These are phyloP conservation scores for Leccinum ochraceum DNA, from an alignment of 768 basidiomycete genomes.

Conservation along the genomic window DNA sequence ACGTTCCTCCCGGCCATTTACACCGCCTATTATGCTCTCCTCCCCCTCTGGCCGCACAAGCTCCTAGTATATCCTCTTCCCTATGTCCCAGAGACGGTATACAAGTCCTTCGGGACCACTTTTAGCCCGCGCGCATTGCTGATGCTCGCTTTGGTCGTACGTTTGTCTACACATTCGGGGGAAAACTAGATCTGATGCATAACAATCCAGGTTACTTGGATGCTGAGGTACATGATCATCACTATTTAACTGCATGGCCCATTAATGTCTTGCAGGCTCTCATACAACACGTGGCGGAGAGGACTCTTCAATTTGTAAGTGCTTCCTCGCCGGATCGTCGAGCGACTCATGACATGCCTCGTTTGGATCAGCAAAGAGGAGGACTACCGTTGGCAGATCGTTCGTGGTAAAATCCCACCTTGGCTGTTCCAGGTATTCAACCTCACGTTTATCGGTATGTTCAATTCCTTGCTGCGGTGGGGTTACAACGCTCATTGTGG, in stretches of 20 bases:
- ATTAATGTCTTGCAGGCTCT: conserved; percentile 47
- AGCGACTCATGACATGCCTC: background rate
- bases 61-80: conserved; percentile 45
- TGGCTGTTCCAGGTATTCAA: conserved; percentile 64
- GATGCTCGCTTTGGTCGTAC: conserved; percentile 68
- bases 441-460: conserved; percentile 63
- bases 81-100: conserved; percentile 51
- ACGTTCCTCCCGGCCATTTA: conserved; percentile 82
- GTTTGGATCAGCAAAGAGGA: conserved; percentile 61
- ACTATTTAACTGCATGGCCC: conserved; percentile 13
- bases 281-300: conserved; percentile 81
- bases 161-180: conserved; percentile 18
- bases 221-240: conserved; percentile 46
- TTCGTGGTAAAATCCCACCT: conserved; percentile 58
- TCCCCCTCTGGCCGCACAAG: conserved; percentile 56
- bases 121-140: conserved; percentile 73
- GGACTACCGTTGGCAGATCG: conserved; percentile 89
- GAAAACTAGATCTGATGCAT: conserved; percentile 1
- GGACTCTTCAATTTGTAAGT: conserved; percentile 76
- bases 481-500: conserved; percentile 3
- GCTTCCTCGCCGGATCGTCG: background rate
- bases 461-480: background rate
- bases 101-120: conserved; percentile 35
- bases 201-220: conserved; percentile 49
- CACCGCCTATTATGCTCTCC: conserved; percentile 76